Conservation (phyloP, 2,329 filamentous ascomycete genomes). For the Calonectria henricotiae region DNA sequence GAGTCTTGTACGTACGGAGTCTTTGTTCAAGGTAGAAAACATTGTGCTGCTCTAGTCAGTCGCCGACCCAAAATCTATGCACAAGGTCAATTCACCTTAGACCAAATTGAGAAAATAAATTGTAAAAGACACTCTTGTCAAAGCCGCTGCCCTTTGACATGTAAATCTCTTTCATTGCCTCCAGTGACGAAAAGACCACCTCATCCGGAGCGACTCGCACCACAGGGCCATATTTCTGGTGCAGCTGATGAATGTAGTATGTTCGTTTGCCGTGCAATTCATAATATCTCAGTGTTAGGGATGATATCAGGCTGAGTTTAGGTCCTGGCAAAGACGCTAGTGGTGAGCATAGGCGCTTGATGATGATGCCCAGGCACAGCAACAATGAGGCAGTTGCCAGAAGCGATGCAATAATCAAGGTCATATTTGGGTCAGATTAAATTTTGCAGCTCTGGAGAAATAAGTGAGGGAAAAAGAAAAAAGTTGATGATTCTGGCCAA, state of each 20-base stretch:
- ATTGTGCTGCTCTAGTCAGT: constrained; percentile 24
- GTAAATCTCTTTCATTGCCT: constrained; percentile 44
- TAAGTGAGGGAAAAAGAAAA: not conserved
- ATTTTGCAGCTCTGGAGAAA: not conserved
- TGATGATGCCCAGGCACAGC: not conserved
- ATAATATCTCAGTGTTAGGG: constrained; percentile 34
- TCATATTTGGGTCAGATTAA: not conserved
- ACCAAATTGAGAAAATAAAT: constrained; percentile 41
- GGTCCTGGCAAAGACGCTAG: constrained; percentile 39
- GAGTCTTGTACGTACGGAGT: constrained; percentile 2
- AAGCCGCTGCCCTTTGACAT: constrained; percentile 41
- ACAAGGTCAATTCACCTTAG: not conserved
- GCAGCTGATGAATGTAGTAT: constrained; percentile 34
- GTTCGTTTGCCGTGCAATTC: constrained; percentile 40
- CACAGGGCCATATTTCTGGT: constrained; percentile 30
- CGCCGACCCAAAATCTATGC: accelerated
- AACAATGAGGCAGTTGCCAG: not conserved
- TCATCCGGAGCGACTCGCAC: constrained; percentile 43
- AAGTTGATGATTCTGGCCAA: not conserved
- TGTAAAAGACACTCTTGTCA: constrained; percentile 39
- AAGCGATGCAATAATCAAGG: not conserved
- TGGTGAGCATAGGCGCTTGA: constrained; percentile 30
- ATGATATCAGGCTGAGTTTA: constrained; percentile 31
- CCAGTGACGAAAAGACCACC: constrained; percentile 37
- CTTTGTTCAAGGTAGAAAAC: constrained; percentile 40